phyloP scores from a whole-genome alignment of 2,329 filamentous ascomycete genomes.

The Aureobasidium mangrovei region DNA sequence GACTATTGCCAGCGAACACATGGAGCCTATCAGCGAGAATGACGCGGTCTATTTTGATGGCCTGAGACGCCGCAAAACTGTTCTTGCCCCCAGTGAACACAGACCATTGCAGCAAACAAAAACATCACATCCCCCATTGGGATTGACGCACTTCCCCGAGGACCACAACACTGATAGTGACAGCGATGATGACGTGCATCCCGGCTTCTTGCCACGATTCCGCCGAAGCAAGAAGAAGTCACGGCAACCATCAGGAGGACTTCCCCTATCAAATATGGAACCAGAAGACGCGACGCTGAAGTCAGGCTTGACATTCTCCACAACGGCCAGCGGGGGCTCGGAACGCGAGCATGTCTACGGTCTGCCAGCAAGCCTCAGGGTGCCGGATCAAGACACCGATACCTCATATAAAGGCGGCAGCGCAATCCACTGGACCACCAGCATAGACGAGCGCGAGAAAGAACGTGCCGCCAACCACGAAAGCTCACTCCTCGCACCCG shows the following conservation, averaged over 20 bases:
- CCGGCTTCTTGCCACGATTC: slow-evolving; percentile 33
- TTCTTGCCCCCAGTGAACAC: slow-evolving; percentile 37
- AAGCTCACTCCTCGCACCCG: slow-evolving; percentile 44
- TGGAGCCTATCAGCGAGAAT: slow-evolving; percentile 69
- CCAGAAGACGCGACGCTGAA: slow-evolving; percentile 1
- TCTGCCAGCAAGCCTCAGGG: slow-evolving; percentile 34
- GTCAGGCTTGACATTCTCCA: neutral
- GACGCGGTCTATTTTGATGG: slow-evolving; percentile 89
- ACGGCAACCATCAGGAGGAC: slow-evolving; percentile 24
- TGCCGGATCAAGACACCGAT: slow-evolving; percentile 44
- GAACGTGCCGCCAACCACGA: slow-evolving; percentile 36
- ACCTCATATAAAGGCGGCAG: slow-evolving; percentile 34
- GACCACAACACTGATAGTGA: slow-evolving; percentile 44
- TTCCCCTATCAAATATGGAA: slow-evolving; percentile 20
- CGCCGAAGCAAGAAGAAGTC: slow-evolving; percentile 20
- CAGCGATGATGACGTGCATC: slow-evolving; percentile 32
- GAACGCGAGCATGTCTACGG: slow-evolving; percentile 42
- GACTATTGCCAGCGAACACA: slow-evolving; percentile 71
- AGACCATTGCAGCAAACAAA: slow-evolving; percentile 39
- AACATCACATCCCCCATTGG: slow-evolving; percentile 64
- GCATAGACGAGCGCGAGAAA: slow-evolving; percentile 26
- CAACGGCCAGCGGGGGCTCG: neutral
- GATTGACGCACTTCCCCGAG: slow-evolving; percentile 77
- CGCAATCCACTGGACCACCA: slow-evolving; percentile 40
- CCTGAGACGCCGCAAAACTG: slow-evolving; percentile 61